These are phyloP conservation scores for Collybia nuda DNA, from an alignment of 768 basidiomycete genomes.

Conservation along the genomic window DNA sequence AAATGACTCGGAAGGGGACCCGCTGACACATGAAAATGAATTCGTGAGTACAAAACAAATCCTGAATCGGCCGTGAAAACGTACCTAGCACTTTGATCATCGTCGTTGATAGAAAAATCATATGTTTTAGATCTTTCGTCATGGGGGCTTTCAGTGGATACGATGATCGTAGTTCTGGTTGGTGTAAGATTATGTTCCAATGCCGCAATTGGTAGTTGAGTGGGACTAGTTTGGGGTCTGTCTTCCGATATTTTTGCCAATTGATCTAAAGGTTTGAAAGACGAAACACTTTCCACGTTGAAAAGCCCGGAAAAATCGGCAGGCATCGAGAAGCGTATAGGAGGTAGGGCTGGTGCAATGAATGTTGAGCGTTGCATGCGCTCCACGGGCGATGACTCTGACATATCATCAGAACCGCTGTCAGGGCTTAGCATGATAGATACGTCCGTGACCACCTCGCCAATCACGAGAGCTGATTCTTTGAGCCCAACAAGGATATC, in stretches of 20 bases:
- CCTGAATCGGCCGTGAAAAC: too few relatives aligned
- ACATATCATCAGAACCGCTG: slow-evolving; percentile 41
- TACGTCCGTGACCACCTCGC: slow-evolving; percentile 20
- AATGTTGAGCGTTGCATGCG: slow-evolving; percentile 71
- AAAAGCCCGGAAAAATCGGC: slow-evolving; percentile 80
- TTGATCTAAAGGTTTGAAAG: slow-evolving; percentile 45
- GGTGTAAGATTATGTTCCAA: slow-evolving; percentile 25
- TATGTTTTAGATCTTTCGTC: neutral
- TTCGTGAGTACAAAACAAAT: too few relatives aligned
- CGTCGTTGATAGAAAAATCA: slow-evolving; percentile 6
- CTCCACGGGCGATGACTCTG: slow-evolving; percentile 65
- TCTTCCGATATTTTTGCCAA: slow-evolving; percentile 44
- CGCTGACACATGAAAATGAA: neutral
- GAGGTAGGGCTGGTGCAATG: slow-evolving; percentile 85
- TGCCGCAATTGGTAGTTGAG: slow-evolving; percentile 33
- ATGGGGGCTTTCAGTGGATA: slow-evolving; percentile 1
- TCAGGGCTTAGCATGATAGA: slow-evolving; percentile 31
- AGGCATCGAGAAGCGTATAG: slow-evolving; percentile 88
- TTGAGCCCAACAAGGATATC: neutral
- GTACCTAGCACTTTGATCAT: neutral
- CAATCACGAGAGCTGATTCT: neutral
- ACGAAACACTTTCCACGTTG: slow-evolving; percentile 49
- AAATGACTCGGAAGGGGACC: neutral
- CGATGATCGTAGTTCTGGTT: slow-evolving; percentile 21
- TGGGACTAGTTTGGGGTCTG: slow-evolving; percentile 21